A percentile compares a stretch with the other conserved stretches of the same genome.
These are phyloP conservation scores for Diaporthe caulivora DNA, from an alignment of 2,329 filamentous ascomycete species.

Conservation along the genomic window DNA sequence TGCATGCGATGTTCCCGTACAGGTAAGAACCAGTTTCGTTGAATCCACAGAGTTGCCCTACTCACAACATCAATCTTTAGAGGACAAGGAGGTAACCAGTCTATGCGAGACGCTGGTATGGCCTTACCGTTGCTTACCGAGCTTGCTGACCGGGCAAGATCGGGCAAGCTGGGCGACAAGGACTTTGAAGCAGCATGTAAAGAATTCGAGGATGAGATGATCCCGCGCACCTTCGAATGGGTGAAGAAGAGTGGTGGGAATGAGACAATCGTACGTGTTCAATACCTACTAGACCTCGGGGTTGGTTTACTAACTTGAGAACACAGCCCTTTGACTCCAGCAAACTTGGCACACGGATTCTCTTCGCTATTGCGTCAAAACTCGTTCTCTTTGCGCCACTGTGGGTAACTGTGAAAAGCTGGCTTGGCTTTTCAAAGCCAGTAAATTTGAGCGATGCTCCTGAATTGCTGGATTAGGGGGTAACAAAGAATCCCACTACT, in stretches of 20 bases:
- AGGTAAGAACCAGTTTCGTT: neutral
- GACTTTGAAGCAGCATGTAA: neutral
- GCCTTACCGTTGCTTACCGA: neutral
- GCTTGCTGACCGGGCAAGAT: neutral
- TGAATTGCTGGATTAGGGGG: neutral
- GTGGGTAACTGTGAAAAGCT: neutral
- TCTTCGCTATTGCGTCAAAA: neutral
- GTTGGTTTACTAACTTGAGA: neutral
- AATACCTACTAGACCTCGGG: no score
- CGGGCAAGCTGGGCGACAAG: neutral
- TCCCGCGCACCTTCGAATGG: neutral
- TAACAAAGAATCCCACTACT: neutral
- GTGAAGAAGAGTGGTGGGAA: conserved; percentile 9
- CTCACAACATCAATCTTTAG: neutral
- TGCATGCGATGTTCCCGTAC: conserved; percentile 13
- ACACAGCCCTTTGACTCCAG: conserved; percentile 13
- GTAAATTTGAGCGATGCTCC: neutral
- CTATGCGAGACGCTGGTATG: conserved; percentile 9
- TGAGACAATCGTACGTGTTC: neutral
- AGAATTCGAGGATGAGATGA: neutral
- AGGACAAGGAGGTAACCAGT: conserved; percentile 12
- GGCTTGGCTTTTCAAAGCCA: neutral
- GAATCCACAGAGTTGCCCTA: no score
- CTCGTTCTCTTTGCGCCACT: neutral
- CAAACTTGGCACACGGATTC: neutral